A percentile compares a stretch with the other conserved stretches of the same genome.
phyloP scores from a whole-genome alignment of 208 protist genomes.

The Crithidia expoeki region DNA sequence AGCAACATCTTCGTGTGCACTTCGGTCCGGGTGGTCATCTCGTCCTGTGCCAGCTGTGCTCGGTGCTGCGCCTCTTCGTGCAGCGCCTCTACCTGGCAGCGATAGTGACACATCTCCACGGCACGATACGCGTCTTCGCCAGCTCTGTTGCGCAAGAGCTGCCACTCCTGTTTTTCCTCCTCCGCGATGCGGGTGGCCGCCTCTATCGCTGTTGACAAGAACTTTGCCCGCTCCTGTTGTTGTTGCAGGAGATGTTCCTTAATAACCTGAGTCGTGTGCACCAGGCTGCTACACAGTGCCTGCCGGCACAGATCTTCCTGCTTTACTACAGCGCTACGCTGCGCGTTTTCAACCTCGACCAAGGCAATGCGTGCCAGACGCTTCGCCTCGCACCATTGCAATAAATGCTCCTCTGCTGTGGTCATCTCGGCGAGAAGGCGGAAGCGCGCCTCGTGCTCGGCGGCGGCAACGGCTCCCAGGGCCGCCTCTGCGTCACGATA shows the following conservation, averaged over 20 bases:
- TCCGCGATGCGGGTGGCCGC: background rate
- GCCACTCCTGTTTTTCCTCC: constrained; percentile 18
- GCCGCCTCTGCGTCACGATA: constrained; percentile 17
- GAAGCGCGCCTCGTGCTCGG: constrained; percentile 63
- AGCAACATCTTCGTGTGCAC: constrained; percentile 33
- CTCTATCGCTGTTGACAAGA: constrained; percentile 6
- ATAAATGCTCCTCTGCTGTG: constrained; percentile 46
- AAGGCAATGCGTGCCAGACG: constrained; percentile 24
- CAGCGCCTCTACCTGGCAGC: constrained; percentile 17
- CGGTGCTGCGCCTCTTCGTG: constrained; percentile 34
- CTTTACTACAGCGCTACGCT: constrained; percentile 37
- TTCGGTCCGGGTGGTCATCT: constrained; percentile 18
- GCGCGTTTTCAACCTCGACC: constrained; percentile 35
- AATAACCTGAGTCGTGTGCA: background rate
- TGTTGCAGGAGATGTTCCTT: constrained; percentile 11
- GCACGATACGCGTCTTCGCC: constrained; percentile 8
- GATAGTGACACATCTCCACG: constrained; percentile 7
- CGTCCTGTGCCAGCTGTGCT: constrained; percentile 16
- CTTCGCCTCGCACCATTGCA: constrained; percentile 41
- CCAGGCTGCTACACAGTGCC: constrained; percentile 9
- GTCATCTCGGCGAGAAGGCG: constrained; percentile 47
- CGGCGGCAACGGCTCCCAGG: constrained; percentile 28
- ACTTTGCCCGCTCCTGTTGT: constrained; percentile 9
- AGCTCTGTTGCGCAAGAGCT: constrained; percentile 7
- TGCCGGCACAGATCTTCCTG: constrained; percentile 35